phyloP scores from a whole-genome alignment of 2,329 filamentous ascomycete species.

The Tolypocladium sp. region DNA sequence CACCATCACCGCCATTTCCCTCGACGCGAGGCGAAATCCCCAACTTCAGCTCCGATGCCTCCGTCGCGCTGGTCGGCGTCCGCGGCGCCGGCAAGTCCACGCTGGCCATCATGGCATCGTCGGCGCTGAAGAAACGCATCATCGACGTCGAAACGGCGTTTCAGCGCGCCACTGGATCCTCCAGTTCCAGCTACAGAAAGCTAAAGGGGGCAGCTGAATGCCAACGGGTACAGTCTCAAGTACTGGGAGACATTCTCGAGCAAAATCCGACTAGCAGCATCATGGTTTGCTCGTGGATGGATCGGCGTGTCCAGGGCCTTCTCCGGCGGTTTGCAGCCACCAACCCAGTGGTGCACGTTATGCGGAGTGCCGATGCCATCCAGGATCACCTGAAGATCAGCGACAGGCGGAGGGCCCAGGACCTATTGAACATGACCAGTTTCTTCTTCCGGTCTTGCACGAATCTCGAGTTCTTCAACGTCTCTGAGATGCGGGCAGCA shows the following conservation, averaged over 20 bases:
- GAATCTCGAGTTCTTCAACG: constrained; percentile 70
- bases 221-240: constrained; percentile 51
- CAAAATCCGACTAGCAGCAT: constrained; percentile 53
- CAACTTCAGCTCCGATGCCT: constrained; percentile 51
- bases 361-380: constrained; percentile 56
- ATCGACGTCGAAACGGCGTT: constrained; percentile 64
- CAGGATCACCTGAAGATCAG: constrained; percentile 51
- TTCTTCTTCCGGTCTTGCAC: constrained; percentile 56
- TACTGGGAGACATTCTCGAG: constrained; percentile 51
- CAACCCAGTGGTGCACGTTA: constrained; percentile 63
- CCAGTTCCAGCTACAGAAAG: constrained; percentile 55
- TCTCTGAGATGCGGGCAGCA: constrained; percentile 43
- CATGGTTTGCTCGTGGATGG: constrained; percentile 66
- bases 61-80: constrained; percentile 64
- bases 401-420: constrained; percentile 45
- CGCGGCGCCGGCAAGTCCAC: constrained; percentile 69
- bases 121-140: constrained; percentile 58
- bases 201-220: constrained; percentile 53
- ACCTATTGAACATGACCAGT: constrained; percentile 47
- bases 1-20: constrained; percentile 14
- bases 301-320: constrained; percentile 49
- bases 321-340: constrained; percentile 53
- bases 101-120: constrained; percentile 65
- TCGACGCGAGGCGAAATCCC: constrained; percentile 17
- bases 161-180: constrained; percentile 51